Evolutionary conservation across 2,329 filamentous ascomycete genomes (phyloP), one percentile per base, ranked within the genome.

Genomic region (Aureobasidium namibiae): DNA sequence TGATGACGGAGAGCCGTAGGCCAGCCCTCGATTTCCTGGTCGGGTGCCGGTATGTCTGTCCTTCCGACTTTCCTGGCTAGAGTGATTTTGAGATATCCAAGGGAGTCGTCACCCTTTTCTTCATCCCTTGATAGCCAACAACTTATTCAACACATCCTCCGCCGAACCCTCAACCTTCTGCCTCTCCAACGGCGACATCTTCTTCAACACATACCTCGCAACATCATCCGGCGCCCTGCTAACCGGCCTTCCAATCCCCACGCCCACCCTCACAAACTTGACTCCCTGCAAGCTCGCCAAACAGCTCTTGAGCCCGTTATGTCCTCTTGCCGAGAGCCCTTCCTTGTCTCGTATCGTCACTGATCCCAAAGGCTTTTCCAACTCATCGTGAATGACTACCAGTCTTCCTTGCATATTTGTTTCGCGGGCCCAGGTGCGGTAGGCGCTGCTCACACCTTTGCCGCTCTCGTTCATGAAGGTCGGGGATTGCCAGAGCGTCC

Each of bases 261-360:
- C 76, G 0, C 88, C 86, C 53, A 97, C 82, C 38, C 67, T 62
- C 29, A 64, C 66, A 54, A 65, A 97, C 78, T 88, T 92, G 90
- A 71, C 96, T 90, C 72, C 95, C 88, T 50, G 89, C 87, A 92
- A 91, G 0, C 90, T 90, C 72, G 88, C 95, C 72, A 95, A 86
- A 72, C 97, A 61, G 63, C 72, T 75, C 69, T 78, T 79, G 56
- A 79, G 61, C 29, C 75, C 71, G 65, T 78, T 78, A 52, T 79
- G 75, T 0, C 76, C 74, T 61, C 70, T 72, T 10, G 74, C 70
- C 60, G 73, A 76, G 31, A 56, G 79, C 77, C 90, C 24, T 79
- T 78, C 59, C 81, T 62, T 62, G 1, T 65, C 66, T n/a, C 66
- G 81, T 6, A 89, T 76, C 50, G 78, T 82, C 14, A 95, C 80